Evolutionary conservation across 352 stramenopile species (phyloP).

Genomic region (Phytophthora meadii): DNA sequence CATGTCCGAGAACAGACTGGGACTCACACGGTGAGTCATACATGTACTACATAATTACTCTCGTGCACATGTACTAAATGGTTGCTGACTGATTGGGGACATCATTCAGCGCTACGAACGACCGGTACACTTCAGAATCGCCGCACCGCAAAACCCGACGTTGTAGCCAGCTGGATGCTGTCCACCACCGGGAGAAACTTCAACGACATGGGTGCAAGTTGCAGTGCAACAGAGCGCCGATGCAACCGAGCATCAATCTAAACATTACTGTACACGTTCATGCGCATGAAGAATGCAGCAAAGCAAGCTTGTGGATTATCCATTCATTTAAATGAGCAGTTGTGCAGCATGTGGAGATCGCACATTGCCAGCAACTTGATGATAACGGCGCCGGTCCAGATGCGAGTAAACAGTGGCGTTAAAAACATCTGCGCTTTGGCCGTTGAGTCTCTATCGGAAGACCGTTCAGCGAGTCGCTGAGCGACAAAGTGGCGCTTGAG

Average conservation of each 20-base stretch:
- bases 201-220: background rate
- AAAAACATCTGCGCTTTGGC: slow-evolving; percentile 18
- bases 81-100: background rate
- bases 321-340: background rate
- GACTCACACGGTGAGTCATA: too few relatives aligned
- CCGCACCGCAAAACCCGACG: slow-evolving; percentile 29
- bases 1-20: too few relatives aligned
- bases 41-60: too few relatives aligned
- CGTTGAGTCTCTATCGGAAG: background rate
- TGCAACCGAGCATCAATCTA: too few relatives aligned
- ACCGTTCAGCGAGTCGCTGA: background rate
- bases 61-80: too few relatives aligned
- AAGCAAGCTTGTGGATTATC: too few relatives aligned
- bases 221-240: background rate
- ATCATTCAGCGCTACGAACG: slow-evolving; percentile 9
- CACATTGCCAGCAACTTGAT: slow-evolving; percentile 21
- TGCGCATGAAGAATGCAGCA: too few relatives aligned
- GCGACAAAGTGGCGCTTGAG: too few relatives aligned
- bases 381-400: slow-evolving; percentile 8
- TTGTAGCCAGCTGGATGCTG: slow-evolving; percentile 28
- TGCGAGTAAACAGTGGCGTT: slow-evolving; percentile 29
- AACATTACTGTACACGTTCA: too few relatives aligned
- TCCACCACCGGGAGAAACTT: slow-evolving; percentile 20
- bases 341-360: background rate
- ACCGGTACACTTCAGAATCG: slow-evolving; percentile 28